Evolutionary conservation across 2,329 filamentous ascomycete genomes (phyloP), one percentile per base, ranked within the genome.

Genomic region (Rhynchosporium secalis): DNA sequence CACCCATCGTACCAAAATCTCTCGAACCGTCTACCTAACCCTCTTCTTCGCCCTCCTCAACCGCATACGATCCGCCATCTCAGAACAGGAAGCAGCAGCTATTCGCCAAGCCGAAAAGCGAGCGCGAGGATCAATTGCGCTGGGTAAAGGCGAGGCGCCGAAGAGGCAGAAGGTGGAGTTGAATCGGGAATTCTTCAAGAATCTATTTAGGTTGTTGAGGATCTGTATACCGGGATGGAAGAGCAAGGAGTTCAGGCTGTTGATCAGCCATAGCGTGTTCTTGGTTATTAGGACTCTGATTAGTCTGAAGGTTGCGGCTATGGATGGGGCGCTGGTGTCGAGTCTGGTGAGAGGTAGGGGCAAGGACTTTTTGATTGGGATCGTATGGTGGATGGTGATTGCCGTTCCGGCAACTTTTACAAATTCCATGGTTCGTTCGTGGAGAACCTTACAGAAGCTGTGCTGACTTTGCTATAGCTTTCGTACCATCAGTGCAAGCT

Each of bases 341-440:
- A 93, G 87, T 67, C 79, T 99, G 61, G 93, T 99, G 51, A 88
- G 92, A 76, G 95, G 95, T 1, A 95, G 89, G 69, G 95, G 94
- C 15, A 91, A 86, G 75, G 92, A 96, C 68, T 99, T 99, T 69
- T 74, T 98, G 70, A 87, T 88, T 69, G 87, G 92, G 0, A 87
- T 99, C 70, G 85, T 96, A 5, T 97, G 94, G 92, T 99, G 95
- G 95, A 99, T 99, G 95, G 76, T 94, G 60, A 95, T 99, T 68
- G 94, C 95, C 31, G 83, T 99, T 15, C 95, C 95, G 9, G 95
- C 95, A 1, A 98, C 95, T 0, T 97, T 98, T 75, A 99, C 95
- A 46, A 99, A 99, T 76, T 97, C 93, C 0, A 99, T 99, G 95
- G 91, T 95, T 76, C 76, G 85, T 46, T 36, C 26, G 20, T 9